A percentile compares a stretch with the other conserved stretches of the same genome.
Evolutionary conservation across 2,329 filamentous ascomycete genomes (phyloP).

Genomic region (Clarireedia monteithiana): DNA sequence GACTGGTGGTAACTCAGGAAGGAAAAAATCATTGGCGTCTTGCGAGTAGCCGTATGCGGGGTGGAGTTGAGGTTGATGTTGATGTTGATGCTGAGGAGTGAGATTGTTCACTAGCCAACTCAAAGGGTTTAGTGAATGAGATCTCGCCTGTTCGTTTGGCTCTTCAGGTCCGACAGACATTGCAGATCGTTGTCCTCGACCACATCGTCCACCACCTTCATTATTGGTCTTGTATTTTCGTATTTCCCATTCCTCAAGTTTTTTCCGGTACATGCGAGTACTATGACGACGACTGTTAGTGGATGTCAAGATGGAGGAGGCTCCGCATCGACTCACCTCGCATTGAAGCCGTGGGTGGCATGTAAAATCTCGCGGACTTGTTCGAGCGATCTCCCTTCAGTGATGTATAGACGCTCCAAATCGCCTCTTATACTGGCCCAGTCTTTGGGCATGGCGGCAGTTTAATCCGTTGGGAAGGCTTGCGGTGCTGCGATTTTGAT

Average conservation of each 20-base stretch:
- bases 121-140: not conserved
- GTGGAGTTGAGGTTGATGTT: not conserved
- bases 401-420: constrained; percentile 14
- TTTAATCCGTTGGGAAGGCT: not conserved
- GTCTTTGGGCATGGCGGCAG: constrained; percentile 13
- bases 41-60: not conserved
- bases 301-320: not conserved
- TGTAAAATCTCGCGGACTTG: constrained; percentile 12
- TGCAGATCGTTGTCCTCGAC: not conserved
- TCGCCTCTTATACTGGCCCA: constrained; percentile 14
- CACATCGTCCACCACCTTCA: not conserved
- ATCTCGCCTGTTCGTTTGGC: not conserved
- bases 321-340: constrained; percentile 11
- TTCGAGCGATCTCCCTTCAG: constrained; percentile 11
- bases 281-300: not conserved
- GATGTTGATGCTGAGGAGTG: not conserved
- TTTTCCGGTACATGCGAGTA: constrained; percentile 13
- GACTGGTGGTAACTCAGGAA: not conserved
- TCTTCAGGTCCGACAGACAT: not conserved
- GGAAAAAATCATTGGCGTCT: not conserved
- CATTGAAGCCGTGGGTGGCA: constrained; percentile 12
- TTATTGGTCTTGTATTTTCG: constrained; percentile 10
- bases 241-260: constrained; percentile 10
- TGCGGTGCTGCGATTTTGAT: not conserved
- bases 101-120: not conserved